phyloP scores from a whole-genome alignment of 2,329 filamentous ascomycete genomes.

The Aspergillus japonicus region DNA sequence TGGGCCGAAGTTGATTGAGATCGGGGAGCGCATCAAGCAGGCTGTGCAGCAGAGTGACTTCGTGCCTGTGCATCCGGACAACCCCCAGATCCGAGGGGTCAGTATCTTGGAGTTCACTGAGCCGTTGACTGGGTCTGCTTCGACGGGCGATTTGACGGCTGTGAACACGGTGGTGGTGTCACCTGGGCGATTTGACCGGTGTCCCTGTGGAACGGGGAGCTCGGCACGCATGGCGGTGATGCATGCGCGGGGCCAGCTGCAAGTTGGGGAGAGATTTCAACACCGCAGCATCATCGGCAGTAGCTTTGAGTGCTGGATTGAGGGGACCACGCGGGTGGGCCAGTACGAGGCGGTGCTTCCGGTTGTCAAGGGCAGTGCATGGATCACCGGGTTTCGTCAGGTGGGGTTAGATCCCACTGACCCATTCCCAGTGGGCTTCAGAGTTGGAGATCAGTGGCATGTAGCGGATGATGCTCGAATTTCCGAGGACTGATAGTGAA shows the following conservation, averaged over 20 bases:
- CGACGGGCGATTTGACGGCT: conserved; percentile 16
- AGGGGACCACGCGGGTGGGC: conserved; percentile 39
- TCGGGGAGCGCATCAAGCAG: conserved; percentile 45
- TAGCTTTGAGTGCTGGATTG: conserved; percentile 42
- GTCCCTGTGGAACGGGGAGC: conserved; percentile 49
- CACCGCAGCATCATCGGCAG: conserved; percentile 46
- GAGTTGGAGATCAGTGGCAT: too few relatives aligned
- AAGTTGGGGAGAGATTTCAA: conserved; percentile 35
- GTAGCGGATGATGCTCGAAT: too few relatives aligned
- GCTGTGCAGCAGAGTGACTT: conserved; percentile 34
- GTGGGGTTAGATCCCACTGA: conserved; percentile 42
- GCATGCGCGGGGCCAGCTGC: conserved; percentile 41
- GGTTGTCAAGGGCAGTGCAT: conserved; percentile 44
- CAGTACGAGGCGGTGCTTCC: conserved; percentile 41
- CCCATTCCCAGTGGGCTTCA: too few relatives aligned
- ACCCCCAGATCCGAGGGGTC: conserved; percentile 41
- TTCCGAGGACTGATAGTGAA: too few relatives aligned
- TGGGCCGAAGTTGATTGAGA: conserved; percentile 39
- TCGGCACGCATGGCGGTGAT: conserved; percentile 46
- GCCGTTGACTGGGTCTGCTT: conserved; percentile 25
- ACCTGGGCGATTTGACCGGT: conserved; percentile 46
- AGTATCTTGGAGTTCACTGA: conserved; percentile 41
- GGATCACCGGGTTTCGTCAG: conserved; percentile 47
- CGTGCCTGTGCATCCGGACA: conserved; percentile 46
- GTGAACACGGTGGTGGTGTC: conserved; percentile 46